Evolutionary conservation across 495 filamentous ascomycete genomes (phyloP), one percentile per base, ranked within the genome.

Genomic region (Aspergillus coremiiformis): DNA sequence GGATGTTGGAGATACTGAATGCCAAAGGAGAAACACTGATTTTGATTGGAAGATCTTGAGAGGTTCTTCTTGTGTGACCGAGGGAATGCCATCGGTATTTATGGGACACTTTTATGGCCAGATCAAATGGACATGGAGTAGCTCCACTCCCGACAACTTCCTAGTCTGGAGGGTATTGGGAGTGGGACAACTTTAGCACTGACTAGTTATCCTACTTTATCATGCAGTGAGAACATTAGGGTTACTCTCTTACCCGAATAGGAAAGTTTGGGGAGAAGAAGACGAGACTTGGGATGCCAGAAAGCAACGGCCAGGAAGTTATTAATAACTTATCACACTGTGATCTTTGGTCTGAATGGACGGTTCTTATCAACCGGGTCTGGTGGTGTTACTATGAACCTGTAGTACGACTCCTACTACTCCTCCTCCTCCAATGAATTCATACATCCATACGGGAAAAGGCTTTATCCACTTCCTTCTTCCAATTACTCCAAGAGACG

Each of bases 401-500:
- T n/a, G n/a, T n/a, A n/a, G n/a, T n/a, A n/a, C n/a, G n/a, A 23
- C 32, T 26, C 6, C 35, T 44, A n/a, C 23, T 51, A 20, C 45
- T 44, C 24, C 20, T 20, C 52, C 33, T 46, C 56, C 56, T 81
- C 79, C 32, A 71, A 61, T 52, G 66, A n/a, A 53, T 24, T 78
- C 78, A 20, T 75, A 72, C 63, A 54, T 93, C 88, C 76, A 96
- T 84, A 54, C 90, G 74, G 49, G 79, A 76, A 62, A 92, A 85
- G 0, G 88, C 90, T 57, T 80, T 86, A 50, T 73, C 62, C 22
- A 95, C 89, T 67, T 95, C 84, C 49, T 72, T 65, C 0, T 90
- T 80, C 89, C 89, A 95, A 51, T 89, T 74, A 56, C 84, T 92
- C 61, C 81, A 71, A 0, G 82, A 81, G 21, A 95, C 89, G 63